Percentiles rank a stretch among this genome's conserved stretches.
These are phyloP conservation scores for Amoebophrya sp. DNA, from an alignment of 169 alveolate species.

Conservation along the genomic window DNA sequence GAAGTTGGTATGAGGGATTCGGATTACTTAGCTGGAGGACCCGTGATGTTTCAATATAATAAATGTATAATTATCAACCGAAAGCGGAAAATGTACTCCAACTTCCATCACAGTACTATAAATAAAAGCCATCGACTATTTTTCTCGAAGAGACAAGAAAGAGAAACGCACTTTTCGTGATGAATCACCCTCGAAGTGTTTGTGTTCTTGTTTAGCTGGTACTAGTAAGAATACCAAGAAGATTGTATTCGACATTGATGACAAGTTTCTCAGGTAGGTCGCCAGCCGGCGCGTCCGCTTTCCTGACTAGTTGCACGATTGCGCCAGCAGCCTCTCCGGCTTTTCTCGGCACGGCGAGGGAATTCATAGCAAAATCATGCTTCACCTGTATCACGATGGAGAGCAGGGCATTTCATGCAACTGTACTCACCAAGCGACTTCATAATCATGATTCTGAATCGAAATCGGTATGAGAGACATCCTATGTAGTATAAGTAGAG, in stretches of 20 bases:
- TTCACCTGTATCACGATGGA: not conserved
- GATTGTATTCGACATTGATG: slow-evolving; percentile 66
- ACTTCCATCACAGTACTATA: no score
- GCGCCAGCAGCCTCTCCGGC: slow-evolving; percentile 54
- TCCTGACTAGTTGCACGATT: slow-evolving; percentile 35
- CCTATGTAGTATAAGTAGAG: no score
- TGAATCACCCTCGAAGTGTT: slow-evolving; percentile 53
- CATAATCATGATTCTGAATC: no score
- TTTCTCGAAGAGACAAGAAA: not conserved
- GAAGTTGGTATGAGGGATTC: no score
- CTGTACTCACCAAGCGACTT: no score
- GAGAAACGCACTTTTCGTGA: not conserved
- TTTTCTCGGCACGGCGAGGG: slow-evolving; percentile 49
- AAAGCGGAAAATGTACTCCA: no score
- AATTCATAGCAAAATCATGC: slow-evolving; percentile 42
- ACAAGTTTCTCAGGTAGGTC: slow-evolving; percentile 11
- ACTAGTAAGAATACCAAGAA: slow-evolving; percentile 73
- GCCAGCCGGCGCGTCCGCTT: not conserved
- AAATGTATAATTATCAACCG: no score
- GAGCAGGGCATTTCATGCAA: no score
- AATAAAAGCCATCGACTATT: not conserved
- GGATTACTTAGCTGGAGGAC: no score
- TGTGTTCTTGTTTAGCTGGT: slow-evolving; percentile 58
- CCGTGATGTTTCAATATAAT: no score
- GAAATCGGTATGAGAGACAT: no score